These are phyloP conservation scores for Cnidoscolus chayamansa DNA, from an alignment of 441 rosid species.

Conservation along the genomic window DNA sequence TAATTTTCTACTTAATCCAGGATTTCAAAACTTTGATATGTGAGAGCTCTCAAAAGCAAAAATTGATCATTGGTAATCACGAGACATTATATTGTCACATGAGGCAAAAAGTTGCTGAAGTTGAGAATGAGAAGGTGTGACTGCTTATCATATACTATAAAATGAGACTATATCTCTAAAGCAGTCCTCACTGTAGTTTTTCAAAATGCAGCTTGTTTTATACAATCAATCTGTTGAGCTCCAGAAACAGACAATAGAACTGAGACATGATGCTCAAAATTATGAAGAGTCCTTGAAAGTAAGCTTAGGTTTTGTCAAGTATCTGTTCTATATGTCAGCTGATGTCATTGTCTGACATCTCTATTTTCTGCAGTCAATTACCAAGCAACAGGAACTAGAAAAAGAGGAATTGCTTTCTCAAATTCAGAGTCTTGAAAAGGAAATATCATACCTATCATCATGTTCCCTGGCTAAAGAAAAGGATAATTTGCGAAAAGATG, in stretches of 20 bases:
- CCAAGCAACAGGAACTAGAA: slow-evolving; percentile 53
- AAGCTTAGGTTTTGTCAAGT: slow-evolving; percentile 22
- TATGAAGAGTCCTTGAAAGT: slow-evolving; percentile 49
- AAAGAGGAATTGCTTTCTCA: slow-evolving; percentile 50
- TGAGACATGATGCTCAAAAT: slow-evolving; percentile 44
- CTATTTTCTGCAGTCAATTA: slow-evolving; percentile 46
- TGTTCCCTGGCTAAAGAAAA: slow-evolving; percentile 70
- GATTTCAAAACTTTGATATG: slow-evolving; percentile 48
- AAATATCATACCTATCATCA: slow-evolving; percentile 55
- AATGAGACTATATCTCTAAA: background rate
- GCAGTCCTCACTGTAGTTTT: background rate
- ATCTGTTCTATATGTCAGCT: slow-evolving; percentile 13
- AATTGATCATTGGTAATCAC: slow-evolving; percentile 38
- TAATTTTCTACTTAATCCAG: slow-evolving; percentile 37
- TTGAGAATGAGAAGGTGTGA: slow-evolving; percentile 70
- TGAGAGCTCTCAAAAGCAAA: slow-evolving; percentile 50
- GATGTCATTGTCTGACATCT: slow-evolving; percentile 21
- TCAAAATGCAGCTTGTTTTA: slow-evolving; percentile 43
- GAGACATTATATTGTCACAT: slow-evolving; percentile 38
- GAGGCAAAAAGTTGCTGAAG: slow-evolving; percentile 46
- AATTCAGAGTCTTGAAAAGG: slow-evolving; percentile 70
- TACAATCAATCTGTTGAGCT: slow-evolving; percentile 45
- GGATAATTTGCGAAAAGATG: slow-evolving; percentile 74
- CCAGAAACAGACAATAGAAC: slow-evolving; percentile 48
- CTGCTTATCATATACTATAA: background rate